A percentile compares a stretch with the other conserved stretches of the same genome.
phyloP scores from a whole-genome alignment of 768 basidiomycete genomes.

The Hebeloma cylindrosporum region DNA sequence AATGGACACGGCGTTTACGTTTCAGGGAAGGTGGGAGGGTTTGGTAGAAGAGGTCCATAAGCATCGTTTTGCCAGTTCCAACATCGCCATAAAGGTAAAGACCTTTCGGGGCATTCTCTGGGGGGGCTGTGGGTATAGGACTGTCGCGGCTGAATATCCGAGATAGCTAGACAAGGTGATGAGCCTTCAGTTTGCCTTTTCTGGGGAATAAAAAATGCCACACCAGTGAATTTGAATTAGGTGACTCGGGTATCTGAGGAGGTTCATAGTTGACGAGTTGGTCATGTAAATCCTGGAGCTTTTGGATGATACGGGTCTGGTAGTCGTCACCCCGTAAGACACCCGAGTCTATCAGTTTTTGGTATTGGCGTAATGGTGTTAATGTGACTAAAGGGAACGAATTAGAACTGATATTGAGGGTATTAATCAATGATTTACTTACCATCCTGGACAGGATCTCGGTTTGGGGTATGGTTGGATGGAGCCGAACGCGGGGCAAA shows the following conservation, averaged over 20 bases:
- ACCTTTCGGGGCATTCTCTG: conserved; percentile 70
- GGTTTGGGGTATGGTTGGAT: conserved; percentile 18
- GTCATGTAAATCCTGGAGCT: conserved; percentile 79
- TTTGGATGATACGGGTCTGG: conserved; percentile 81
- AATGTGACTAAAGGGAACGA: conserved; percentile 26
- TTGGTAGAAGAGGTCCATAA: conserved; percentile 97
- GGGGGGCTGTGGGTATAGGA: conserved; percentile 39
- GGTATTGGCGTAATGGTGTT: conserved; percentile 48
- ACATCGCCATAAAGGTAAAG: conserved; percentile 96
- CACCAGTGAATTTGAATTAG: conserved; percentile 42
- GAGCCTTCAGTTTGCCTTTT: conserved; percentile 15
- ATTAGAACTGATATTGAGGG: conserved; percentile 4
- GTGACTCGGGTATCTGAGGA: conserved; percentile 52
- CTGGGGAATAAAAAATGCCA: conserved; percentile 10
- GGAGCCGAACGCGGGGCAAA: conserved; percentile 17
- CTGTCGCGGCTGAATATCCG: conserved; percentile 44
- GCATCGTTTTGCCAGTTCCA: conserved; percentile 97
- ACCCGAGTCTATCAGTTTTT: conserved; percentile 43
- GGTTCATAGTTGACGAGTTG: conserved; percentile 70
- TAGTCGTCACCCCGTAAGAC: conserved; percentile 73
- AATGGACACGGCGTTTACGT: conserved; percentile 89
- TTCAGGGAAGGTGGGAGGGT: conserved; percentile 67
- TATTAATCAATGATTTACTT: conserved; percentile 7
- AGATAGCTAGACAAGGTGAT: conserved; percentile 39
- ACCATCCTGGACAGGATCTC: conserved; percentile 21